Conservation (phyloP, 768 basidiomycete genomes). For the Auricularia heimuer region DNA sequence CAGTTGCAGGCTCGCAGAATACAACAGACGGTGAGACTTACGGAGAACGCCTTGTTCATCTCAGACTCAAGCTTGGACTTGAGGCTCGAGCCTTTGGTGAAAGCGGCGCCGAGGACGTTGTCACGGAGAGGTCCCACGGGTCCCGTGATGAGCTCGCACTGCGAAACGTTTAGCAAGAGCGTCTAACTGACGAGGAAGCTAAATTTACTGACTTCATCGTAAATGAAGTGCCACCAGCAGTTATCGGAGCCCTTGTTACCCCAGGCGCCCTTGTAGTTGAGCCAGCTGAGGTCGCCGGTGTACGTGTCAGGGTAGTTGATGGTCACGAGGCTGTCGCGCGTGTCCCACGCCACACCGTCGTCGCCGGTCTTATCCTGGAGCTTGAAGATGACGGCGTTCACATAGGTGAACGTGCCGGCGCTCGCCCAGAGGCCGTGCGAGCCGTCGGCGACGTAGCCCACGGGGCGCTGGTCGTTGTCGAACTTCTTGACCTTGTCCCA, state of each 20-base stretch:
- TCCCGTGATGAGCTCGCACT: constrained; percentile 5
- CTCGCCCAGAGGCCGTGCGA: constrained; percentile 7
- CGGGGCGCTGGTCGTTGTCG: constrained; percentile 4
- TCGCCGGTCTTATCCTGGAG: constrained; percentile 6
- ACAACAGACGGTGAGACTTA: not conserved
- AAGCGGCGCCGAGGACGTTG: constrained; percentile 4
- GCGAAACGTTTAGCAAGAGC: too few relatives aligned
- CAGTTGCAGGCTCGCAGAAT: not conserved
- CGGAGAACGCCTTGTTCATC: constrained; percentile 3
- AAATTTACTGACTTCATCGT: not conserved
- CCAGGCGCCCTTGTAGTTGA: constrained; percentile 6
- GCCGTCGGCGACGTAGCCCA: constrained; percentile 5
- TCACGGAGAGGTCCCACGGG: constrained; percentile 4
- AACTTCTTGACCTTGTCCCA: constrained; percentile 5
- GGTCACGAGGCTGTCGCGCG: constrained; percentile 3
- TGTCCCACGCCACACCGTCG: constrained; percentile 7
- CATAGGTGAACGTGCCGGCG: constrained; percentile 6
- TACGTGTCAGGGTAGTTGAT: constrained; percentile 9
- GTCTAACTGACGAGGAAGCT: not conserved
- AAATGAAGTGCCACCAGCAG: constrained; percentile 8
- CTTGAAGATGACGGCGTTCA: constrained; percentile 5
- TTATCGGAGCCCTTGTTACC: constrained; percentile 4
- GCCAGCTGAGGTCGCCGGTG: constrained; percentile 3
- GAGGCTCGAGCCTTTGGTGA: not conserved
- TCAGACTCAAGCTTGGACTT: not conserved